Conservation (phyloP, 139 green algal genomes). For the Volvox africanus region DNA sequence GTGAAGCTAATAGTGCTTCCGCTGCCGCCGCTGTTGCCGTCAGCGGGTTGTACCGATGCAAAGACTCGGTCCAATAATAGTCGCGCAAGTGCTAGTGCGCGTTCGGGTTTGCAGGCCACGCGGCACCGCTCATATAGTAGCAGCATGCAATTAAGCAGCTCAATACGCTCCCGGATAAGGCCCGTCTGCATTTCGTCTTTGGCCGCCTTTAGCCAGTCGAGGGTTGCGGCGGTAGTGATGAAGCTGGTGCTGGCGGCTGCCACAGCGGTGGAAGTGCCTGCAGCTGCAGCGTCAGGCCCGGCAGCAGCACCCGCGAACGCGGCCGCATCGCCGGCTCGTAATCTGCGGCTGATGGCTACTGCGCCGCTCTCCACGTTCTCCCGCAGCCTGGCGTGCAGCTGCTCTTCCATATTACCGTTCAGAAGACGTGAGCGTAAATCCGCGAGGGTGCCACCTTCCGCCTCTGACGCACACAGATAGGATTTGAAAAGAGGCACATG, state of each 20-base stretch:
- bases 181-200: slow-evolving; percentile 48
- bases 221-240: neutral
- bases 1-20: neutral
- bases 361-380: slow-evolving; percentile 46
- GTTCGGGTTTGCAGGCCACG: slow-evolving; percentile 63
- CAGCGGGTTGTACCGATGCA: neutral
- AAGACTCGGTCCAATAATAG: slow-evolving; percentile 66
- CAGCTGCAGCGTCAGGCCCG: neutral
- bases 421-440: slow-evolving; percentile 44
- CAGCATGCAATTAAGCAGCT: slow-evolving; percentile 69
- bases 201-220: slow-evolving; percentile 42
- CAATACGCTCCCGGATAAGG: slow-evolving; percentile 64
- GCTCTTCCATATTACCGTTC: slow-evolving; percentile 57
- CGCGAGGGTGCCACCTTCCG: neutral
- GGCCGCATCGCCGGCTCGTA: neutral
- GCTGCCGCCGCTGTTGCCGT: neutral
- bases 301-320: neutral
- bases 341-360: slow-evolving; percentile 19
- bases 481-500: too few relatives aligned
- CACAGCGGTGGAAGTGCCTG: neutral
- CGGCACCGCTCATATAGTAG: slow-evolving; percentile 71
- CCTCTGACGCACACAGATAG: neutral
- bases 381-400: slow-evolving; percentile 43
- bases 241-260: neutral
- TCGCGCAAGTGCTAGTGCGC: slow-evolving; percentile 61